Evolutionary conservation across 139 green algal species (phyloP), one percentile per base, ranked within the genome.

Genomic region (Chlorella ohadii): DNA sequence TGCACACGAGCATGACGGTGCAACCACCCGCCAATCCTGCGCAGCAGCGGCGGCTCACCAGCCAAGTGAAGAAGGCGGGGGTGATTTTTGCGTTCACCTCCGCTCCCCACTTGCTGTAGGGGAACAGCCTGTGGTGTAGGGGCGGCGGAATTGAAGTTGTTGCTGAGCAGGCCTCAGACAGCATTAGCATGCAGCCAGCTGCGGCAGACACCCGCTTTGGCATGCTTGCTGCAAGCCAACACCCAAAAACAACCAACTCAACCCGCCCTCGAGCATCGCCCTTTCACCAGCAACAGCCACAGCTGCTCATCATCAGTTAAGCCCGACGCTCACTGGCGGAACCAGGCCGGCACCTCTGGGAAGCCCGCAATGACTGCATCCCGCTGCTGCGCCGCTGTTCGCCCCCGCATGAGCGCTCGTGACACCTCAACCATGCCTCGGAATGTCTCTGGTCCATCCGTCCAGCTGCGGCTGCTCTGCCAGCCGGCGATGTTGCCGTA

Each of bases 81-180:
- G 93, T 96, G 85, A 96, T 95, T 25, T 36, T 28, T 1, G 93
- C 93, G 81, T 96, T 96, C 1, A 94, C 27, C 88, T 96, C 92
- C 23, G 93, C 93, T 27, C 93, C 93, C 93, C 92, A 96, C 74
- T 92, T 92, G 39, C 85, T 91, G 76, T 93, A 93, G 1, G 94
- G 94, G 61, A 97, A 96, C 23, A 92, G 20, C 39, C 76, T 85
- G 51, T 13, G 51, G 11, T 23, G 11, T 13, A 59, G 9, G 44
- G 44, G 44, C 44, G 44, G 44, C 44, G 44, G 44, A 51, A 51
- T 51, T n/a, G n/a, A n/a, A n/a, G n/a, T n/a, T n/a, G n/a, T n/a
- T n/a, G n/a, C n/a, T n/a, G n/a, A n/a, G n/a, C n/a, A n/a, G n/a
- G n/a, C n/a, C n/a, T n/a, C n/a, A n/a, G n/a, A n/a, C n/a, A n/a